Conservation (phyloP, 192 early-diverging fungal species). For the Helicostylum pulchrum region DNA sequence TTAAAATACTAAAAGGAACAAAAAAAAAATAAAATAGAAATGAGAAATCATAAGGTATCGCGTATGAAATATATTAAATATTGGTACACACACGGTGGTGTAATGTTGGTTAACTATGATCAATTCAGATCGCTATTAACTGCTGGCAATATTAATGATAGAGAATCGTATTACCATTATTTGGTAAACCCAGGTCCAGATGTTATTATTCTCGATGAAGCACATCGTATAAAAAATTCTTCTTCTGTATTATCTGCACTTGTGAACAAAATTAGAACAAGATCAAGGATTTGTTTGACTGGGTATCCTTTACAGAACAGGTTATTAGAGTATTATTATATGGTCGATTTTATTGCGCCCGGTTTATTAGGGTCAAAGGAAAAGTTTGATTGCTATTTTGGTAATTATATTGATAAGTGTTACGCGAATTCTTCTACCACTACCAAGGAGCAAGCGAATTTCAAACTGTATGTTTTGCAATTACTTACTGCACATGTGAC, state of each 20-base stretch:
- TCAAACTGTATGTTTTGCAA: conserved; percentile 54
- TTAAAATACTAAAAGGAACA: neutral
- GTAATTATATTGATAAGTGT: conserved; percentile 58
- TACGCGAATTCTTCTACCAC: conserved; percentile 46
- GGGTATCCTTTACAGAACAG: conserved; percentile 86
- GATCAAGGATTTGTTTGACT: conserved; percentile 68
- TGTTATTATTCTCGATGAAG: conserved; percentile 80
- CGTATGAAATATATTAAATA: conserved; percentile 38
- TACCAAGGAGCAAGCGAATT: conserved; percentile 17
- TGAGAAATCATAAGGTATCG: neutral
- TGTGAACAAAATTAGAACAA: conserved; percentile 48
- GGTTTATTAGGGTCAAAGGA: conserved; percentile 53
- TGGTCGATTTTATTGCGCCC: conserved; percentile 74
- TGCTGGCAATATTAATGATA: neutral
- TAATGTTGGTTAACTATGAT: conserved; percentile 66
- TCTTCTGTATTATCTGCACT: neutral
- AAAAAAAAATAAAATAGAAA: neutral
- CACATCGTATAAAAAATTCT: conserved; percentile 68
- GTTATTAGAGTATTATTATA: conserved; percentile 73
- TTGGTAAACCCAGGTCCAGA: conserved; percentile 65
- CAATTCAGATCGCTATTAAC: conserved; percentile 50
- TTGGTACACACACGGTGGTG: conserved; percentile 65
- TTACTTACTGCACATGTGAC: conserved; percentile 52
- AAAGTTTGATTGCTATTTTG: conserved; percentile 57
- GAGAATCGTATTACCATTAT: conserved; percentile 19